These are phyloP conservation scores for Hygrophorus pudorinus DNA, from an alignment of 768 basidiomycete species.

Conservation along the genomic window DNA sequence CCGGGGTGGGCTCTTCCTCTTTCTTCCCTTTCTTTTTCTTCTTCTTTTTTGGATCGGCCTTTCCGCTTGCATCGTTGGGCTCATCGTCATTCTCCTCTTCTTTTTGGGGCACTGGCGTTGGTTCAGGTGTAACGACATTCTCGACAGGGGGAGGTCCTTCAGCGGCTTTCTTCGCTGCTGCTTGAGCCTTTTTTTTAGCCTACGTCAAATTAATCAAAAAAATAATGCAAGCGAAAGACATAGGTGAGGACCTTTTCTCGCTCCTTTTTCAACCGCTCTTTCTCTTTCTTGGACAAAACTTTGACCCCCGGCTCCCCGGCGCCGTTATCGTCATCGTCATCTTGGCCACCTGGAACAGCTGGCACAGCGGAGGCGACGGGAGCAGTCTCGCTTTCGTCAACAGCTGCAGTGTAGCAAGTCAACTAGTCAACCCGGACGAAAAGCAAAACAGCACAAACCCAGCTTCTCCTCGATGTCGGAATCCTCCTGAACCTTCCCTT, in stretches of 20 bases:
- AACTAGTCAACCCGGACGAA: neutral
- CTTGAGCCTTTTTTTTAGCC: conserved; percentile 94
- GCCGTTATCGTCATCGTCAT: conserved; percentile 37
- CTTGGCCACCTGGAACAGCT: conserved; percentile 21
- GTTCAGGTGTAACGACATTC: conserved; percentile 16
- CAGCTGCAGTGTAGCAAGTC: neutral
- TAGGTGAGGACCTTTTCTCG: conserved; percentile 66
- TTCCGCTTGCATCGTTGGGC: conserved; percentile 43
- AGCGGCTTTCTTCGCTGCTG: conserved; percentile 67
- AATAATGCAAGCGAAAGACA: neutral
- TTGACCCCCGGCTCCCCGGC: conserved; percentile 50
- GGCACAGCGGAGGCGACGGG: conserved; percentile 15
- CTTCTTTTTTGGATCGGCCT: conserved; percentile 64
- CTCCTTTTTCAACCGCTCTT: conserved; percentile 96
- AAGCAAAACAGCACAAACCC: neutral
- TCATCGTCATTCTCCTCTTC: conserved; percentile 63
- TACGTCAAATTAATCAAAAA: conserved; percentile 20
- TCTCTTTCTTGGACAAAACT: conserved; percentile 89
- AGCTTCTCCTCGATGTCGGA: conserved; percentile 20
- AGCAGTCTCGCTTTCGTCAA: neutral
- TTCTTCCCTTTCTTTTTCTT: conserved; percentile 80
- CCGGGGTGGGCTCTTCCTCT: conserved; percentile 35
- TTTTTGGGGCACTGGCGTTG: conserved; percentile 23
- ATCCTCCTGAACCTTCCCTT: conserved; percentile 28
- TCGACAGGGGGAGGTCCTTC: conserved; percentile 20